phyloP scores from a whole-genome alignment of 352 stramenopile genomes.

The Globisporangium abappressorium region DNA sequence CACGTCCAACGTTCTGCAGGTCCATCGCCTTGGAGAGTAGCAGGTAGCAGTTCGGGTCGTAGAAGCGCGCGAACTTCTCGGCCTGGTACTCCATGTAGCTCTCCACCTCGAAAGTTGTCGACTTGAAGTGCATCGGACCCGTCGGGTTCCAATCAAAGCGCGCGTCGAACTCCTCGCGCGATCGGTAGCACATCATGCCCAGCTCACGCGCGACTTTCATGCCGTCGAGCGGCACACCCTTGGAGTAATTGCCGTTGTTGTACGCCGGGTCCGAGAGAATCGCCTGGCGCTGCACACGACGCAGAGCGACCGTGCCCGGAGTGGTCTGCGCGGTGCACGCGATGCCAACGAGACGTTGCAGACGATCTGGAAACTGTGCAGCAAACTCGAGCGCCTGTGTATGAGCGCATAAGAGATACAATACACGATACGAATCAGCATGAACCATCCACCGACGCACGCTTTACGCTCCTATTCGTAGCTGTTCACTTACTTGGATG shows the following conservation, averaged over 20 bases:
- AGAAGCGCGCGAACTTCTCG: conserved; percentile 80
- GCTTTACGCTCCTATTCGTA: not conserved
- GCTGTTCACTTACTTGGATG: conserved; percentile 34
- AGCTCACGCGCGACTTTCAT: conserved; percentile 87
- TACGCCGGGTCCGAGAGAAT: conserved; percentile 78
- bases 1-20: conserved; percentile 71
- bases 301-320: conserved; percentile 81
- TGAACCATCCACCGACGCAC: not conserved
- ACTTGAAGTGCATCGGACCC: conserved; percentile 63
- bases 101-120: conserved; percentile 86
- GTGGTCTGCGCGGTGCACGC: conserved; percentile 85
- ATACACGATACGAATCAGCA: not conserved
- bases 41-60: conserved; percentile 88
- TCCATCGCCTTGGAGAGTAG: conserved; percentile 88
- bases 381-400: conserved; percentile 84
- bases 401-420: not conserved
- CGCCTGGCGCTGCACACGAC: conserved; percentile 78
- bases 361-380: conserved; percentile 70
- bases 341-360: conserved; percentile 74
- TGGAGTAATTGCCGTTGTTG: conserved; percentile 76
- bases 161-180: conserved; percentile 81
- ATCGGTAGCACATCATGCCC: conserved; percentile 89
- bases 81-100: conserved; percentile 90
- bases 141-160: conserved; percentile 87
- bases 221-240: conserved; percentile 51